These are phyloP conservation scores for Avena eriantha DNA, from an alignment of 176 grass and related monocot species.

Conservation along the genomic window DNA sequence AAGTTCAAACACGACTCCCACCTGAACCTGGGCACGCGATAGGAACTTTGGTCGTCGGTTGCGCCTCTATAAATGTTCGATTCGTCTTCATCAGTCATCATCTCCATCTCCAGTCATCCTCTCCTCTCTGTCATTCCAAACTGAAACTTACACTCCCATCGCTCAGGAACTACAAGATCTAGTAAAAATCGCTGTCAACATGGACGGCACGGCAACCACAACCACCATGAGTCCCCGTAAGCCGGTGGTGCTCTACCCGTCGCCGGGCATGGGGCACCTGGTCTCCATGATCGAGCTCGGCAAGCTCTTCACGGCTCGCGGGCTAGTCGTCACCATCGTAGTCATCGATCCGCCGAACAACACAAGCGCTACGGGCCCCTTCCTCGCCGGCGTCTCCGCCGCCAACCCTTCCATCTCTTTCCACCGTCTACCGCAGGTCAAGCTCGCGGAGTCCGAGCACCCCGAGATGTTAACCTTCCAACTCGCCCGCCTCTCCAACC, in stretches of 20 bases:
- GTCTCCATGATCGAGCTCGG: constrained; percentile 83
- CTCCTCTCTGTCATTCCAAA: background rate
- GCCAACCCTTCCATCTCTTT: constrained; percentile 60
- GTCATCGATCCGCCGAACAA: constrained; percentile 66
- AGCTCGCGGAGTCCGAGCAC: constrained; percentile 29
- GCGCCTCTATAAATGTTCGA: background rate
- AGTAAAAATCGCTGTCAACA: background rate
- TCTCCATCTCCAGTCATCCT: background rate
- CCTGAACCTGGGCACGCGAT: background rate
- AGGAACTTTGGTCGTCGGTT: background rate
- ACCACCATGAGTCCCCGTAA: background rate
- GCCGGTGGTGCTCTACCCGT: constrained; percentile 66
- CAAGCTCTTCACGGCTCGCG: constrained; percentile 52
- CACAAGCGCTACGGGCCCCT: constrained; percentile 44
- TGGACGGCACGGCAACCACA: background rate
- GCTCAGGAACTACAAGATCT: background rate
- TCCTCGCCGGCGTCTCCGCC: constrained; percentile 54
- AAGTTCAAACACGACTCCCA: background rate
- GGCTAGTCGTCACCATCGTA: constrained; percentile 51
- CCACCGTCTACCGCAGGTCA: constrained; percentile 51
- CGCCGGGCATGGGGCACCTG: constrained; percentile 72
- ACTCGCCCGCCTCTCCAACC: constrained; percentile 48
- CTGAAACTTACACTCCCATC: background rate
- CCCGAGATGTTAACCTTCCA: constrained; percentile 53
- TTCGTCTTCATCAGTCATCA: background rate